Percentiles rank a stretch among this genome's conserved stretches.
Evolutionary conservation across 768 basidiomycete species (phyloP).

Genomic region (Lactarius indigo): DNA sequence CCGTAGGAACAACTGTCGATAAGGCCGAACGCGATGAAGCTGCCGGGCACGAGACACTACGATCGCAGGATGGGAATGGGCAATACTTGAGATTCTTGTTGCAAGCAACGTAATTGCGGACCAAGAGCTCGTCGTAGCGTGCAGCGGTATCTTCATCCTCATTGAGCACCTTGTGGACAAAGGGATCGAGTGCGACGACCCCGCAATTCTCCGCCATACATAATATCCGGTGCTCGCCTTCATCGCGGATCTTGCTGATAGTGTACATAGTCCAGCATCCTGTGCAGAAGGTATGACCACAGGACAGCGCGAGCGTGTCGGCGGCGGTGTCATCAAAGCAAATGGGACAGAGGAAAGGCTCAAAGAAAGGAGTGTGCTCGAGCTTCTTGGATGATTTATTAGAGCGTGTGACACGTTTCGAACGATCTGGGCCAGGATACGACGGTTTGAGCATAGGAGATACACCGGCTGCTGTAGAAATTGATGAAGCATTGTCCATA

Average conservation of each 20-base stretch:
- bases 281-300: conserved; percentile 81
- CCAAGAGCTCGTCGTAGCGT: conserved; percentile 84
- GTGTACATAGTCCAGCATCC: conserved; percentile 84
- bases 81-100: conserved; percentile 86
- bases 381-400: conserved; percentile 27
- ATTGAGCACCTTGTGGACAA: conserved; percentile 54
- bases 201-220: conserved; percentile 82
- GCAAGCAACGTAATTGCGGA: conserved; percentile 86
- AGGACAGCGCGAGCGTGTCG: conserved; percentile 66
- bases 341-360: conserved; percentile 84
- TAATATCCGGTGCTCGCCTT: conserved; percentile 66
- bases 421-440: conserved; percentile 30
- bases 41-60: conserved; percentile 87
- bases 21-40: conserved; percentile 73
- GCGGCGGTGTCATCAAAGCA: conserved; percentile 79
- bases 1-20: conserved; percentile 80
- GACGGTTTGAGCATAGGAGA: conserved; percentile 41
- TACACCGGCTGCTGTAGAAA: conserved; percentile 75
- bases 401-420: conserved; percentile 34
- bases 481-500: conserved; percentile 82
- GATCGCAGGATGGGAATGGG: conserved; percentile 90
- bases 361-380: conserved; percentile 30
- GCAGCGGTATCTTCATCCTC: conserved; percentile 51
- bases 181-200: conserved; percentile 59
- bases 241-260: conserved; percentile 75